Base-by-base conservation (phyloP, 2,329 filamentous ascomycete species). In the Trichoderma gracile region DNA sequence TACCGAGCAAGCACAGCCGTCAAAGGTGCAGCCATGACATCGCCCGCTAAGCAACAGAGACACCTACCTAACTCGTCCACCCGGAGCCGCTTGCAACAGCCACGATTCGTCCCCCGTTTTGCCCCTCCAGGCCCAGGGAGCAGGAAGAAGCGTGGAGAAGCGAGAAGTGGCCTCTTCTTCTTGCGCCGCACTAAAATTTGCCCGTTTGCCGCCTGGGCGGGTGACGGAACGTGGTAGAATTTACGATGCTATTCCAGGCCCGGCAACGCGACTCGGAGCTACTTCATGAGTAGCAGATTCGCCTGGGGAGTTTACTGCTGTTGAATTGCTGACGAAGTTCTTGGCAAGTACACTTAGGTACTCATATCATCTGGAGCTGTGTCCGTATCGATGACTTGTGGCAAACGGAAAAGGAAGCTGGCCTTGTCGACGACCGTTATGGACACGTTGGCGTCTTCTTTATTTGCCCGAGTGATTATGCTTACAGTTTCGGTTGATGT, bases 181-280 rank as follows among this genome's bases (percentile, higher is more conserved):
- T 45, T 38, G 33, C 33, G 38, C 19, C 54, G 40, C 54, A 45
- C 54, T 45, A 52, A 30, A 49, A 33, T 30, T 30, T 21, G 43
- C 40, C 40, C 58, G 58, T 42, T 38, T 38, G 33, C 33, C 33
- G 33, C 33, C 33, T 38, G 33, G 33, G 33, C 33, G 33, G 33
- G 33, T 62, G 58, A 62, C 58, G 47, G 49, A 27, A 38, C 33
- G 12, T 38, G 33, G 12, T 38, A 14, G 33, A 49, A 62, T 25
- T 8, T 53, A 50, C 56, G 40, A 55, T 63, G 47, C 47, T 50
- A 30, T 63, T 57, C 57, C 64, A 63, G 9, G 33, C 33, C 30
- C 30, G 15, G 38, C n/a, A 47, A n/a, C 40, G 54, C 59, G 62
- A 59, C 54, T 59, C 62, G 58, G 62, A 64, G 58, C 58, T 60